Base-by-base conservation (phyloP, 2,329 filamentous ascomycete species). In the Trichoderma sp. region DNA sequence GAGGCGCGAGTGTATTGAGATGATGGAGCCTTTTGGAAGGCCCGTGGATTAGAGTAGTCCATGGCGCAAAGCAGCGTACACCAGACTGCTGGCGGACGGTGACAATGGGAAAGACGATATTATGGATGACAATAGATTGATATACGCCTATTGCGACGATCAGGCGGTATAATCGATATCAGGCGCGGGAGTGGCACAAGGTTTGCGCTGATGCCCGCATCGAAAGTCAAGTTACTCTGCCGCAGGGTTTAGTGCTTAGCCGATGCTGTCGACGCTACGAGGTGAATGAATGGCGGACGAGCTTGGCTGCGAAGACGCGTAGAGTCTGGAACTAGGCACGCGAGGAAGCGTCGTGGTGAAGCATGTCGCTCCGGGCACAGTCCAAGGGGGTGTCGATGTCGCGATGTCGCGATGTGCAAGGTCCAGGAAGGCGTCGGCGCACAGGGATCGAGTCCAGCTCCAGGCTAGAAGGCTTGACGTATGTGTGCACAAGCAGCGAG, bases 1-100 rank as follows among this genome's bases (percentile, higher is more conserved):
- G 83, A 79, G 11, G 82, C 82, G 72, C 84, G 85, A 73, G 82
- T 79, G 73, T 82, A 78, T 8, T 78, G 75, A 70, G 77, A 76
- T 14, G 79, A 43, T n/a, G 39, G 77, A 67, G 78, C 76, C 71
- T 75, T 77, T 28, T 78, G 76, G n/a, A 76, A 74, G 43, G 73
- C 34, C 34, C 78, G 77, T 14, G 72, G 53, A 21, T 76, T 73
- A 43, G 77, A 67, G 21, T 73, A 68, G 15, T 82, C 81, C 81
- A 83, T 83, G 57, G 6, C 74, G 74, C 15, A 61, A 43, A 57
- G 56, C 18, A 28, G 66, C 30, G 26, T 32, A 3, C 15, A 36
- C 24, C 24, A 30, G 6, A n/a, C 14, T 26, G 12, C 63, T 9
- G 2, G 4, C 9, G 14, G 11, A 43, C 26, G 26, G n/a, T 30